Conservation (phyloP, 139 green algal species). For the Chlorella sp. region DNA sequence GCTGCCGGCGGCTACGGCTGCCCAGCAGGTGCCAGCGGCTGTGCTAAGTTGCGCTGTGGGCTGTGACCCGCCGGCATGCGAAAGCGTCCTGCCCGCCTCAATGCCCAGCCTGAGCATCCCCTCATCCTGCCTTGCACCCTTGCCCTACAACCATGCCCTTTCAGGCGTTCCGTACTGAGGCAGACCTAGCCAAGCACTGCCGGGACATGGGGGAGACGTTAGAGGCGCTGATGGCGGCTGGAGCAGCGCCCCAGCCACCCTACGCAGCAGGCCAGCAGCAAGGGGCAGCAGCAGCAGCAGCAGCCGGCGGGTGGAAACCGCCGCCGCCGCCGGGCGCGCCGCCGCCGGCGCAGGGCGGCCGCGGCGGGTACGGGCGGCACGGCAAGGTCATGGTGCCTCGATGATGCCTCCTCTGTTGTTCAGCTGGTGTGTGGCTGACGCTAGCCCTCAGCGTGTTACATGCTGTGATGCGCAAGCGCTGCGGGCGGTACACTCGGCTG, state of each 20-base stretch:
- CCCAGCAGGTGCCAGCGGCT: too few relatives aligned
- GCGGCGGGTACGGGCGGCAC: background rate
- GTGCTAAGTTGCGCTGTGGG: too few relatives aligned
- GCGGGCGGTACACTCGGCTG: too few relatives aligned
- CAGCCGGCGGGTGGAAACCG: slow-evolving; percentile 16
- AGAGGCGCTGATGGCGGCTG: background rate
- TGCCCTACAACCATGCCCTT: background rate
- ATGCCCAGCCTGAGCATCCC: too few relatives aligned
- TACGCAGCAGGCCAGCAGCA: background rate
- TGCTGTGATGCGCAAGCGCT: too few relatives aligned
- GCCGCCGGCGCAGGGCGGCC: background rate
- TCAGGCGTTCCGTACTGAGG: slow-evolving; percentile 36
- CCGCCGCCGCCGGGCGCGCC: slow-evolving; percentile 8
- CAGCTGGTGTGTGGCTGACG: too few relatives aligned
- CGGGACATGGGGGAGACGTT: slow-evolving; percentile 50
- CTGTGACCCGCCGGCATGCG: too few relatives aligned
- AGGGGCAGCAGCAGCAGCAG: slow-evolving; percentile 4
- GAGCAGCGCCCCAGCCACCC: background rate
- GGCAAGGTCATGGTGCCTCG: background rate
- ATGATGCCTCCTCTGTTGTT: background rate
- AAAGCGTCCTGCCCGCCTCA: too few relatives aligned
- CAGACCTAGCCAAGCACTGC: slow-evolving; percentile 64
- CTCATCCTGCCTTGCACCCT: too few relatives aligned
- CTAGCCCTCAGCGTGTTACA: too few relatives aligned
- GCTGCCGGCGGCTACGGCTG: too few relatives aligned